Base-by-base conservation (phyloP, 306 rosid species). In the Medicago ruthenica region DNA sequence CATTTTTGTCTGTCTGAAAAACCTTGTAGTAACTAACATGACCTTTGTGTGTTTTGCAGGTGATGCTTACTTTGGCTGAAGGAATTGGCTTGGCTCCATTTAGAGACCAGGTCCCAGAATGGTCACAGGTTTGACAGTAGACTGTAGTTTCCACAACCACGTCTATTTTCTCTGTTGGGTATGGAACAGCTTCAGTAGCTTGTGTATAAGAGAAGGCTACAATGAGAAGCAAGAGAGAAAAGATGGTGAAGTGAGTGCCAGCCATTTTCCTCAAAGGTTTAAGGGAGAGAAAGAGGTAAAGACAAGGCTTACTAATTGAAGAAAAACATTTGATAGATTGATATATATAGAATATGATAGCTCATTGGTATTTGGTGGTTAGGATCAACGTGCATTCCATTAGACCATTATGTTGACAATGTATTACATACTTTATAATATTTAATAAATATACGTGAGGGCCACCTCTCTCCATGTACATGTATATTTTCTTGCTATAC, bases 61-160 rank as follows among this genome's bases (percentile, higher is more conserved):
- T 79, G 21, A 92, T 88, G 65, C 99, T 92, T 50, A 90, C 83
- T 84, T 88, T 89, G 10, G 98, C 98, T 5, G 85, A 81, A 53
- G 90, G 84, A 67, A 90, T 79, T 4, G 97, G 87, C 76, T 83
- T 85, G 60, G 93, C 98, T 6, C 84, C 92, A 9, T 82, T 67
- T 81, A 96, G 62, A 48, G 99, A 89, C 98, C 97, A 87, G 0
- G 86, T 76, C 76, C 98, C 96, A 11, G 71, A 61, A 55, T 70
- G 87, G 4, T 88, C 86, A 80, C 99, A 96, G 85, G 84, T 90
- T 83, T 92, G 96, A 83, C 98, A 95, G 73, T 86, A 95, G 16
- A 95, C 96, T 41, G 78, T 45, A 6, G 97, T 89, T 82, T 95
- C 99, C 24, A 95, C 91, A 24, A 87, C 92, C 15, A 90, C 87